A percentile compares a stretch with the other conserved stretches of the same genome.
Conservation (phyloP, 108 stramenopile genomes). For the Fistulifera solaris region DNA sequence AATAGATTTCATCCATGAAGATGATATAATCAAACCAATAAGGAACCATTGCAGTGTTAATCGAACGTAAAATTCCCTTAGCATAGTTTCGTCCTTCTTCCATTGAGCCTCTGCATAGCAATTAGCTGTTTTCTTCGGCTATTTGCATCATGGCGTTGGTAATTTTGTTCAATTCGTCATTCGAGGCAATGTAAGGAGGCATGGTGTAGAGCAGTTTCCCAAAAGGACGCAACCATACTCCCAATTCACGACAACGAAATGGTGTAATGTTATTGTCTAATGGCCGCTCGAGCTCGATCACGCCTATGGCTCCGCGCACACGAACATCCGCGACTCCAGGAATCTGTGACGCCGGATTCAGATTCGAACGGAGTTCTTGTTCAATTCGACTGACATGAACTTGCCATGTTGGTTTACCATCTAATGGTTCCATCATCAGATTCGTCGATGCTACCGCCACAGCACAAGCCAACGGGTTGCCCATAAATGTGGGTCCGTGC, state of each 20-base stretch:
- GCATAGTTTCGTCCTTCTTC: too few relatives aligned
- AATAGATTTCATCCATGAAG: too few relatives aligned
- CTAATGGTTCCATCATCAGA: conserved; percentile 21
- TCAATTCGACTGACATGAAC: conserved; percentile 41
- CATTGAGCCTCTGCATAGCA: too few relatives aligned
- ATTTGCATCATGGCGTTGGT: conserved; percentile 28
- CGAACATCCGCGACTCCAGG: conserved; percentile 63
- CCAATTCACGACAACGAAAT: conserved; percentile 8
- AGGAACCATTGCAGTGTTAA: too few relatives aligned
- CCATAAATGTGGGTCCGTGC: conserved; percentile 85
- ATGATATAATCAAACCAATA: too few relatives aligned
- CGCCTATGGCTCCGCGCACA: conserved; percentile 82
- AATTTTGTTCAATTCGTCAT: conserved; percentile 27
- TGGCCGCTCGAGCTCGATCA: conserved; percentile 52
- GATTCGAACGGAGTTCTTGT: conserved; percentile 25
- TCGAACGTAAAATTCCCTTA: too few relatives aligned
- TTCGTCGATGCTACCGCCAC: conserved; percentile 52
- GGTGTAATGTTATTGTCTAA: conserved; percentile 1
- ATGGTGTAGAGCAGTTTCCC: conserved; percentile 76
- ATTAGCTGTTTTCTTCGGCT: not conserved
- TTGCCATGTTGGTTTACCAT: conserved; percentile 31
- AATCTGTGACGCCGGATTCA: conserved; percentile 40
- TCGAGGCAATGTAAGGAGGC: conserved; percentile 61
- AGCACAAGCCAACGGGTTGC: conserved; percentile 75
- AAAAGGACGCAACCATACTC: conserved; percentile 81